Conservation (phyloP, 2,329 filamentous ascomycete species). For the Trichoderma sp. region DNA sequence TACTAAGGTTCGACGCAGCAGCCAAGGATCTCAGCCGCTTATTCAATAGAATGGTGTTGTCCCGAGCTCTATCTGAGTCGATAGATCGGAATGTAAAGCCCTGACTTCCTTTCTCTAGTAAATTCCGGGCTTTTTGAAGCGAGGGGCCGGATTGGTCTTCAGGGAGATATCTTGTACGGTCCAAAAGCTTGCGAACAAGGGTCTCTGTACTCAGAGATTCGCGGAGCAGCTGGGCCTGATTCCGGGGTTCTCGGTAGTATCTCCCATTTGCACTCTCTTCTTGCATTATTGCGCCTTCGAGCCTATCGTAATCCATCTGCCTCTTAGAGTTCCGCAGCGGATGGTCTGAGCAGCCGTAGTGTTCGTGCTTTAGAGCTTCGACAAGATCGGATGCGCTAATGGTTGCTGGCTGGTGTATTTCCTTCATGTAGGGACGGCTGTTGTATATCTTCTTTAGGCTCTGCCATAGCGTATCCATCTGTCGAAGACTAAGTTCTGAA, state of each 20-base stretch:
- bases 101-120: conserved; percentile 25
- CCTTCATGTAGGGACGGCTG: conserved; percentile 40
- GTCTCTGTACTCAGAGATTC: conserved; percentile 31
- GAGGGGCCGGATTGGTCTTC: conserved; percentile 29
- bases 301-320: conserved; percentile 33
- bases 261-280: conserved; percentile 32
- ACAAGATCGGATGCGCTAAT: conserved; percentile 33
- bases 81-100: conserved; percentile 34
- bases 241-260: conserved; percentile 29
- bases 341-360: conserved; percentile 32
- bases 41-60: conserved; percentile 35
- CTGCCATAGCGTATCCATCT: conserved; percentile 38
- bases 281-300: conserved; percentile 33
- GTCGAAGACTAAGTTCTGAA: conserved; percentile 27
- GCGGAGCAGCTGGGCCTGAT: conserved; percentile 31
- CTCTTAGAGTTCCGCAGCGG: conserved; percentile 27
- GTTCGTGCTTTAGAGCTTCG: conserved; percentile 30
- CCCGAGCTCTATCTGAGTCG: conserved; percentile 30
- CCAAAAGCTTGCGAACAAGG: conserved; percentile 35
- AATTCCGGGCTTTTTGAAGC: conserved; percentile 33
- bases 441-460: conserved; percentile 34
- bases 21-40: conserved; percentile 34
- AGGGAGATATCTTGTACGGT: conserved; percentile 31
- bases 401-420: conserved; percentile 35
- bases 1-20: conserved; percentile 26